Base-by-base conservation (phyloP, 2,329 filamentous ascomycete species). In the Endothia cerciana region DNA sequence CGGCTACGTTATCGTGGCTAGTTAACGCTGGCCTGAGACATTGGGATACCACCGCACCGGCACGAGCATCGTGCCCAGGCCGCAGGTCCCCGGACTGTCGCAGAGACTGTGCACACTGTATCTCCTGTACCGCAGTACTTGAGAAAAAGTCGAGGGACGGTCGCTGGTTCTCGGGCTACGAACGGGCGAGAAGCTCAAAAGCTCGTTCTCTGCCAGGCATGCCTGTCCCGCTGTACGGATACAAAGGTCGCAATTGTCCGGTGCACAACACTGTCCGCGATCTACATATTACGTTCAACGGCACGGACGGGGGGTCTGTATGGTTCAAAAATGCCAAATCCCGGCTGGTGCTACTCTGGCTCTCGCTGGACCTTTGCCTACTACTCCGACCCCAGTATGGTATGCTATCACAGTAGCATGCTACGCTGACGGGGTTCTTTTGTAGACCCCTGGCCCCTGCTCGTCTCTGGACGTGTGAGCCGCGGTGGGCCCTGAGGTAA, bases 361-460 rank as follows among this genome's bases (percentile, higher is more conserved):
- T 30, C 47, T 51, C 25, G 25, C 10, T 51, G 2, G 8, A 17
- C 47, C 22, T 28, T 25, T 25, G 15, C 25, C 49, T 53, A 7
- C n/a, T 25, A n/a, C 22, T 3, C 40, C 4, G 5, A 41, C 43
- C n/a, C 43, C 19, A 19, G 22, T n/a, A 55, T 33, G n/a, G 28
- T 55, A 55, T 47, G 25, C 45, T 25, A 30, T 19, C 28, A 55
- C 33, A 36, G 33, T 17, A 8, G 38, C 15, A 43, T 59, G 56
- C 22, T 59, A 59, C 38, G n/a, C 25, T 17, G 38, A 43, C 56
- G 25, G 56, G 56, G 56, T 59, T 43, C 56, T 59, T 59, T 59
- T 43, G 56, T 59, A 28, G 25, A 7, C 56, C 56, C 56, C 56
- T 43, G n/a, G 56, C 17, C 56, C 56, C 56, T 41, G 56, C 38